Evolutionary conservation across 2,329 filamentous ascomycete genomes (phyloP).

Genomic region (Emergomyces orientalis): DNA sequence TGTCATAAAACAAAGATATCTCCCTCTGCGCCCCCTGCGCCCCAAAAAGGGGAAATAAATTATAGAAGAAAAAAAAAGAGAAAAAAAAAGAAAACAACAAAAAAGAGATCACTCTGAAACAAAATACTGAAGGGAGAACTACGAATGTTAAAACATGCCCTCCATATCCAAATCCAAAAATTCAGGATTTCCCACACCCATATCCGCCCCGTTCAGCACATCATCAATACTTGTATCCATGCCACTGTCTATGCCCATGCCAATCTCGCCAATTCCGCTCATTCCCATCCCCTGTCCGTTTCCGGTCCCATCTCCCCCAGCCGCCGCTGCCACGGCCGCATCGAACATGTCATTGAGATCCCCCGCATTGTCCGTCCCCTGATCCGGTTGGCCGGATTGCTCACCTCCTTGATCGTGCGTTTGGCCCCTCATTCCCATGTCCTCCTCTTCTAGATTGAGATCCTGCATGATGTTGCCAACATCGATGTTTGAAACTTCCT

Average conservation of each 20-base stretch:
- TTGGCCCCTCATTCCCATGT: constrained; percentile 19
- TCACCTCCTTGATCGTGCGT: constrained; percentile 6
- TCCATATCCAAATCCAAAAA: constrained; percentile 39
- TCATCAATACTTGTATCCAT: constrained; percentile 32
- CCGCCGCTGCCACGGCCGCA: constrained; percentile 29
- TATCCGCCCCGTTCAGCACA: constrained; percentile 36
- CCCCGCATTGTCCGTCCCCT: constrained; percentile 21
- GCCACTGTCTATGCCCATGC: constrained; percentile 21
- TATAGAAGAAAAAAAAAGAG: neutral
- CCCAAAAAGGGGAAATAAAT: no score
- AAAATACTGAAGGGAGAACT: no score
- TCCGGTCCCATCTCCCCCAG: constrained; percentile 22
- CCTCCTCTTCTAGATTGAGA: constrained; percentile 31
- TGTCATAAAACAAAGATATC: neutral
- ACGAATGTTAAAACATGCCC: constrained; percentile 30
- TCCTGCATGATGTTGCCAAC: constrained; percentile 36
- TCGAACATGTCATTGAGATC: constrained; percentile 34
- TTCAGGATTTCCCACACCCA: constrained; percentile 35
- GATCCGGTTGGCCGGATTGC: constrained; percentile 2
- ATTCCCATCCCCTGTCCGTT: constrained; percentile 9
- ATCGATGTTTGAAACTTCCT: constrained; percentile 33
- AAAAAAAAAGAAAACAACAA: no score
- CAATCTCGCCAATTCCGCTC: constrained; percentile 16
- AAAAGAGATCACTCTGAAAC: no score
- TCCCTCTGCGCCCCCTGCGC: neutral